Conservation (phyloP, 2,329 filamentous ascomycete species). For the Kalaharituber pfeilii region DNA sequence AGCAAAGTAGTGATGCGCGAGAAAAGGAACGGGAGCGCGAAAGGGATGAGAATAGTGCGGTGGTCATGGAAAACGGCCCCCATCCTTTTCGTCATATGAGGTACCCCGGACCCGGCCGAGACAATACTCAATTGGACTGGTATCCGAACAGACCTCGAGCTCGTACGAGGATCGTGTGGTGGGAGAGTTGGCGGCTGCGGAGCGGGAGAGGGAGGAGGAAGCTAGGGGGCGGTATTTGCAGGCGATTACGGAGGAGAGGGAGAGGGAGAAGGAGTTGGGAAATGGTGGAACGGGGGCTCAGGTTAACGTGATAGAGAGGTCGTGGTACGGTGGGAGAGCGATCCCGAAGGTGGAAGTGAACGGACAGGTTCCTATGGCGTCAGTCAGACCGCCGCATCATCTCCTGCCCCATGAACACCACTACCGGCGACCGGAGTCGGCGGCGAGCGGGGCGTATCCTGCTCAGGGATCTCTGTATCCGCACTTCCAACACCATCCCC, state of each 20-base stretch:
- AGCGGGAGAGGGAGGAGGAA: conserved; percentile 9
- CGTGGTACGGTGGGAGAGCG: neutral
- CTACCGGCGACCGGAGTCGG: neutral
- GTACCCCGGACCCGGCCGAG: conserved; percentile 11
- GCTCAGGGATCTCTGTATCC: neutral
- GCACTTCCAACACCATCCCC: neutral
- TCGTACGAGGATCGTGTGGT: conserved; percentile 4
- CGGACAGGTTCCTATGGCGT: too few relatives aligned
- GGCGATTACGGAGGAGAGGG: conserved; percentile 14
- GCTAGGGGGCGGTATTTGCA: conserved; percentile 17
- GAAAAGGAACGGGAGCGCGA: too few relatives aligned
- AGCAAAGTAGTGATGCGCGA: too few relatives aligned
- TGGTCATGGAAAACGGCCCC: too few relatives aligned
- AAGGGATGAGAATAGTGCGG: too few relatives aligned
- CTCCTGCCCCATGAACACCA: too few relatives aligned
- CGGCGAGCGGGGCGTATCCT: neutral
- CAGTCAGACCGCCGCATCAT: too few relatives aligned
- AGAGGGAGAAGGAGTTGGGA: conserved; percentile 18
- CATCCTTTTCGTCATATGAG: conserved; percentile 11
- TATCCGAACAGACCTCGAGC: conserved; percentile 2
- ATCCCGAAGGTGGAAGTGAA: neutral
- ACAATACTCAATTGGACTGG: neutral
- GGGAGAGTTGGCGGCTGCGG: conserved; percentile 9
- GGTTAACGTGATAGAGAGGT: neutral
- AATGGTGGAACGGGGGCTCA: conserved; percentile 19